Base-by-base conservation (phyloP, 495 filamentous ascomycete genomes). In the Trichoderma reesei region DNA sequence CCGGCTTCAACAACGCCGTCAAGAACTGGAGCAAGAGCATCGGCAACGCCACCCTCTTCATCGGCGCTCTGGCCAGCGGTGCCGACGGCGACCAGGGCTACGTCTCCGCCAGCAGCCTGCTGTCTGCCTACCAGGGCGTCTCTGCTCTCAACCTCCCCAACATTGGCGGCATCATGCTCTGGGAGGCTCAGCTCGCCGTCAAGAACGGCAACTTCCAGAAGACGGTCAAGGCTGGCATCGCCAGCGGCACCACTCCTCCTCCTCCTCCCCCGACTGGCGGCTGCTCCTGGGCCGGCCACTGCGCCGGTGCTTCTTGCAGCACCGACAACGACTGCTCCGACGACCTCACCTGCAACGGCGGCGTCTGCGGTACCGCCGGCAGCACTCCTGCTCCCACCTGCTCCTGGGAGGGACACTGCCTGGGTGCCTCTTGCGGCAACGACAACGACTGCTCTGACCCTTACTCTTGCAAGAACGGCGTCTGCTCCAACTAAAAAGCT, bases 1-100 rank as follows among this genome's bases (percentile, higher is more conserved):
- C 62, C 26, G 62, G 44, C 9, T 63, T 63, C 44, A 38, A 34
- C 41, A 38, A 26, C 10, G 41, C 62, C 20, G 44, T 63, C 31
- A 46, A 54, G 62, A 51, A 48, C 33, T 63, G 44, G 62, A 63
- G 62, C 62, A 63, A 44, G 38, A 38, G 31, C 41, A 63, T 63
- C 36, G 44, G 62, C 13, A 63, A 54, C 39, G 41, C 62, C n/a
- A 46, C 42, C 8, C 62, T 63, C 33, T 63, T 51, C 33, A 63
- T 63, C 31, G 62, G 62, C 20, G 62, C 62, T 9, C 42, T 63
- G 41, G 62, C 62, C 26, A 63, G 62, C 44, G 62, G 33, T 48
- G 62, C 62, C 62, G 62, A 63, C 34, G 62, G 62, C n/a, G 62
- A 63, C 41, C 44, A 48, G 62, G 62, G 44, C 5, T 63, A 63